These are phyloP conservation scores for Discostella pseudostelligera DNA, from an alignment of 108 stramenopile genomes.

Conservation along the genomic window DNA sequence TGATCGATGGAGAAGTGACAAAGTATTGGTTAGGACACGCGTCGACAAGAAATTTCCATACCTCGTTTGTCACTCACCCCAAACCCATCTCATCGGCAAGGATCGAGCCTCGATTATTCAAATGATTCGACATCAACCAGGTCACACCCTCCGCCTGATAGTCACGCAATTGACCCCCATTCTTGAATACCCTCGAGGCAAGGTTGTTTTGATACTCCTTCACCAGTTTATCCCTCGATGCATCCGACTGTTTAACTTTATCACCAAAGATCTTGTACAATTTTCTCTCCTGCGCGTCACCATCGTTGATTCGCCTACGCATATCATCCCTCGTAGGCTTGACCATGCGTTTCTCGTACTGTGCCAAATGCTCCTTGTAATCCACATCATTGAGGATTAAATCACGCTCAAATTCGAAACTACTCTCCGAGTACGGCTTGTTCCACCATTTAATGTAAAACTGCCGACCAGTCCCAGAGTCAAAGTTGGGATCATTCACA, in stretches of 20 bases:
- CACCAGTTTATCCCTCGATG: constrained; percentile 50
- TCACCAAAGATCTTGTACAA: constrained; percentile 78
- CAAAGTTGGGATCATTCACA: constrained; percentile 58
- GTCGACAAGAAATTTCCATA: background rate
- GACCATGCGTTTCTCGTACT: constrained; percentile 49
- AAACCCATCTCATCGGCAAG: constrained; percentile 97
- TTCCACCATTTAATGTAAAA: constrained; percentile 83
- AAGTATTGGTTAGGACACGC: background rate
- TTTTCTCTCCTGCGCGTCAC: constrained; percentile 49
- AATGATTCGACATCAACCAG: constrained; percentile 85
- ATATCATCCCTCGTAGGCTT: constrained; percentile 58
- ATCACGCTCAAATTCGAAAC: constrained; percentile 86
- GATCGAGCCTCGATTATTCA: constrained; percentile 79
- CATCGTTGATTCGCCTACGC: constrained; percentile 9
- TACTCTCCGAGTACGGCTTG: constrained; percentile 58
- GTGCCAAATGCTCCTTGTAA: constrained; percentile 56
- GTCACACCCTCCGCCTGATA: constrained; percentile 95
- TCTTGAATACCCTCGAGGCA: constrained; percentile 52
- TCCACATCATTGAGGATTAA: constrained; percentile 77
- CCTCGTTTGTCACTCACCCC: constrained; percentile 57
- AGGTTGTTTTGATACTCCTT: constrained; percentile 59
- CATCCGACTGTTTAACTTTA: constrained; percentile 31
- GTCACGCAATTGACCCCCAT: constrained; percentile 85
- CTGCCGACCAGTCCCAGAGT: constrained; percentile 69
- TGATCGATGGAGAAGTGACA: constrained; percentile 1